Evolutionary conservation across 2,329 filamentous ascomycete genomes (phyloP).

Genomic region (Epichloe brachyelytri): DNA sequence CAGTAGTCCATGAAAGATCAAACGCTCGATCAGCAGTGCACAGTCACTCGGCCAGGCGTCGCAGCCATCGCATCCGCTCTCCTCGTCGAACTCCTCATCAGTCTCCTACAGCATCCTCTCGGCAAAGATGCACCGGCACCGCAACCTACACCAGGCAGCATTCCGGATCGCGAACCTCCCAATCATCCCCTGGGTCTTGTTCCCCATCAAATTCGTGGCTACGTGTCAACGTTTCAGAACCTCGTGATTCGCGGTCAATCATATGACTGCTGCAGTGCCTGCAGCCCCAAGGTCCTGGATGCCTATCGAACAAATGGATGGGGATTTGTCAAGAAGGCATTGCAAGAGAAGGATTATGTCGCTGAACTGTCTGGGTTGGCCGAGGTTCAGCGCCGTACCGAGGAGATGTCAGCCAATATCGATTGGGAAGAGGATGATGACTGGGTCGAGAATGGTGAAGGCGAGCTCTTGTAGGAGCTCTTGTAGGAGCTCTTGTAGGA

Average conservation of each 20-base stretch:
- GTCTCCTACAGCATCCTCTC: conserved; percentile 74
- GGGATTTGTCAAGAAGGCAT: conserved; percentile 62
- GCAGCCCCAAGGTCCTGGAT: conserved; percentile 55
- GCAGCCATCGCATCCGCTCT: conserved; percentile 86
- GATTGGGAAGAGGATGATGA: conserved; percentile 50
- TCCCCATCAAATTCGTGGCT: conserved; percentile 71
- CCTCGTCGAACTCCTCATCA: conserved; percentile 80
- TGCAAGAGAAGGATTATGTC: conserved; percentile 66
- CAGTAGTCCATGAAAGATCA: conserved; percentile 78
- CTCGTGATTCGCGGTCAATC: conserved; percentile 60
- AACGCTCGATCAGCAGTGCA: conserved; percentile 95
- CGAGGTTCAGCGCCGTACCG: conserved; percentile 52
- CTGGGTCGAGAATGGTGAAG: conserved; percentile 37
- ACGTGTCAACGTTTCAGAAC: conserved; percentile 61
- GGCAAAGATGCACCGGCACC: conserved; percentile 51
- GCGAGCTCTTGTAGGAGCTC: conserved; percentile 31
- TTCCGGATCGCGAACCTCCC: conserved; percentile 41
- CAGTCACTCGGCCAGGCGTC: conserved; percentile 85
- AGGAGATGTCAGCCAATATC: conserved; percentile 37
- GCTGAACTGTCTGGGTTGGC: conserved; percentile 62
- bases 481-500: conserved; percentile 34
- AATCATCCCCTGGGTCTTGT: conserved; percentile 55
- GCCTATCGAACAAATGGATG: conserved; percentile 58
- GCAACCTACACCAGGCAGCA: conserved; percentile 21
- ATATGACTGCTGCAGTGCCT: conserved; percentile 73